Evolutionary conservation across 1,139 yeast species (phyloP).

Genomic region (Hyphopichia fennica): DNA sequence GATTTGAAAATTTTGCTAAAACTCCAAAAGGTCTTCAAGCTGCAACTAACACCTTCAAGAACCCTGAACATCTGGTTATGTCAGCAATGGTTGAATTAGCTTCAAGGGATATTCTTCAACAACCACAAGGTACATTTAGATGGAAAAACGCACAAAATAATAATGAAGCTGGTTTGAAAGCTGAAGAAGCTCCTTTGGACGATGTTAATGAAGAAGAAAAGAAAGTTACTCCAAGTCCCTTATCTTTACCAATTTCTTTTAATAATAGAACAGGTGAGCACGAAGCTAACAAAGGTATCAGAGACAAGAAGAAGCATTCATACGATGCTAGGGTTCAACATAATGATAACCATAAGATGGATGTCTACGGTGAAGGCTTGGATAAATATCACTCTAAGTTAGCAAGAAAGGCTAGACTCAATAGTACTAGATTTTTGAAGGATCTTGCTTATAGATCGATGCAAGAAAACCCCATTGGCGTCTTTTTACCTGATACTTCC

Average conservation of each 20-base stretch:
- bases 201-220: slow-evolving; percentile 29
- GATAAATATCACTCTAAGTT: slow-evolving; percentile 56
- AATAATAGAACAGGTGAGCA: slow-evolving; percentile 78
- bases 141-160: slow-evolving; percentile 44
- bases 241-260: slow-evolving; percentile 62
- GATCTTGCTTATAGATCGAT: slow-evolving; percentile 54
- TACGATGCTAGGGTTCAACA: slow-evolving; percentile 79
- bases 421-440: slow-evolving; percentile 53
- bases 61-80: slow-evolving; percentile 30
- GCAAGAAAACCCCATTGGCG: slow-evolving; percentile 34
- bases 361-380: slow-evolving; percentile 73
- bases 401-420: slow-evolving; percentile 50
- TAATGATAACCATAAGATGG: slow-evolving; percentile 60
- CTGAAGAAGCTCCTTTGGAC: slow-evolving; percentile 23
- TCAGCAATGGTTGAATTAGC: slow-evolving; percentile 79
- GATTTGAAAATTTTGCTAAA: slow-evolving; percentile 57
- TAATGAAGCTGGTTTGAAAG: slow-evolving; percentile 14
- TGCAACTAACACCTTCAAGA: slow-evolving; percentile 40
- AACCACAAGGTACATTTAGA: slow-evolving; percentile 43
- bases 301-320: slow-evolving; percentile 80
- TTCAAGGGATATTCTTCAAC: slow-evolving; percentile 60
- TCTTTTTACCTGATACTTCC: slow-evolving; percentile 58
- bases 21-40: slow-evolving; percentile 43
- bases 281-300: slow-evolving; percentile 77
- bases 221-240: slow-evolving; percentile 30